phyloP scores from a whole-genome alignment of 345 rosid genomes.

The Nasturtium officinale region DNA sequence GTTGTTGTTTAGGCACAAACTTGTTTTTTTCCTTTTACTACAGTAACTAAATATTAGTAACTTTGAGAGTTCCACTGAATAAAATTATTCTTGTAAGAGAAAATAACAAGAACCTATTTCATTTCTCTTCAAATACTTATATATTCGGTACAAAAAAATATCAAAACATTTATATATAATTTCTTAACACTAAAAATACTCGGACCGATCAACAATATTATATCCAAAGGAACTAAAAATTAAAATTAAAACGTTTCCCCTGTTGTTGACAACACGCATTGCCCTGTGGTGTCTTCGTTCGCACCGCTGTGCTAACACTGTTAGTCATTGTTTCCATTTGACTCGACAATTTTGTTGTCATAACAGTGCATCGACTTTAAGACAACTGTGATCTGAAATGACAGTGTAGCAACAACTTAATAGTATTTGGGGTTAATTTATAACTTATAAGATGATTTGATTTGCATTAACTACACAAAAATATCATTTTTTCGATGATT shows the following conservation, averaged over 20 bases:
- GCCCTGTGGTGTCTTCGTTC: background rate
- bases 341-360: constrained; percentile 9
- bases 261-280: background rate
- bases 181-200: background rate
- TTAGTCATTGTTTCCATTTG: background rate
- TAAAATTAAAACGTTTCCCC: background rate
- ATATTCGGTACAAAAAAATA: background rate
- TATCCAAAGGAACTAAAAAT: background rate
- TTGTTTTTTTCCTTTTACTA: background rate
- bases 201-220: background rate
- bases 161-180: background rate
- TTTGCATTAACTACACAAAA: background rate
- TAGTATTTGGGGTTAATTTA: background rate
- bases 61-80: background rate
- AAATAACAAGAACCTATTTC: background rate
- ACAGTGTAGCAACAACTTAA: background rate
- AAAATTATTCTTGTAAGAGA: background rate
- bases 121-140: background rate
- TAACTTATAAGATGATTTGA: background rate
- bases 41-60: background rate
- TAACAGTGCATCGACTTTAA: background rate
- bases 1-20: background rate
- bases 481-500: background rate
- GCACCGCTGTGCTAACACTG: constrained; percentile 1
- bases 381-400: constrained; percentile 22